Evolutionary conservation across 1,139 yeast species (phyloP), one percentile per base, ranked within the genome.

Genomic region (Candida tetrigidarum): DNA sequence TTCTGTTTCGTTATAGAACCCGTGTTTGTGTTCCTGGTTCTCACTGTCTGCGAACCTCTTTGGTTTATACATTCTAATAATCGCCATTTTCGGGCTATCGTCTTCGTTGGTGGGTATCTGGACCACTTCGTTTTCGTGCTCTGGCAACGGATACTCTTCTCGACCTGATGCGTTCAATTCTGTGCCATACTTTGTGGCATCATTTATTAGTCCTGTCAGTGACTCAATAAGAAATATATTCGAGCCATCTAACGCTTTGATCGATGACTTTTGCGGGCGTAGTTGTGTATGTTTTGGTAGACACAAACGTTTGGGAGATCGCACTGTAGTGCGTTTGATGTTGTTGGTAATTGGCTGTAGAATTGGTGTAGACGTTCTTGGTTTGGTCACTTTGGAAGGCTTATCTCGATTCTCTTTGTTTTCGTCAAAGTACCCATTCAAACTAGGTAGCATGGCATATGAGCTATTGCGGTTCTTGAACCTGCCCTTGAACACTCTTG

Each of bases 161-260:
- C 84, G 74, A 50, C 80, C 80, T 30, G 80, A 72, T 0, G 89
- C 78, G 58, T 86, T 86, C 40, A 86, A 72, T 59, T 85, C 92
- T 1, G 92, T 86, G 2, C 90, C 93, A 62, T 80, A 85, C 52
- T 78, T 80, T 4, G 92, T 85, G 6, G 92, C 92, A 57, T 86
- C 92, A 51, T 76, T 78, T 16, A 83, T 57, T 44, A 74, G 72
- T 0, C 91, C 91, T 20, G 84, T 82, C 59, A 84, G 80, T 2
- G 91, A 79, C 51, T 84, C 86, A 30, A 86, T 90, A 35, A 84
- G 64, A 54, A 78, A 74, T 44, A 83, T 83, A 9, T 20, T 43
- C 1, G 45, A 38, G 4, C 38, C 39, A 15, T 35, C 39, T 14
- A 38, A 28, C n/a, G 22, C 9, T 4, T 23, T 23, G 11, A 48